Evolutionary conservation across 306 rosid genomes (phyloP).

Genomic region (Cucurbita maxima): DNA sequence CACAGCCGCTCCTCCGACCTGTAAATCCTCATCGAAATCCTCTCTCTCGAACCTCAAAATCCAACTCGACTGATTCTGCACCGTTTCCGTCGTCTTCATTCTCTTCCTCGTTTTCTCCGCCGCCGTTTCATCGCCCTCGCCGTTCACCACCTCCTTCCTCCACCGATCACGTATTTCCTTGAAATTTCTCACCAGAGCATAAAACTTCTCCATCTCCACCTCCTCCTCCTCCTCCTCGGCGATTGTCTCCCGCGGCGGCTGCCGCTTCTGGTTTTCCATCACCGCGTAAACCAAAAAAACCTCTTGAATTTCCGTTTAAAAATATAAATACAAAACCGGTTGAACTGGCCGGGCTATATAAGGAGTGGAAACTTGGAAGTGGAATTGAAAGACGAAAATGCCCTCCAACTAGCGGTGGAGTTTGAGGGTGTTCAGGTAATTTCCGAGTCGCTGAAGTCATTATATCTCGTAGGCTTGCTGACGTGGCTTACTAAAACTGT

Average conservation of each 20-base stretch:
- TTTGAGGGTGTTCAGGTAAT: too few relatives aligned
- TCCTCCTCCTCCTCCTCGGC: not conserved
- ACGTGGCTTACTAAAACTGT: too few relatives aligned
- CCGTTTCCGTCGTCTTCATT: not conserved
- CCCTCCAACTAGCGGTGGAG: too few relatives aligned
- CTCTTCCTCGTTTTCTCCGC: not conserved
- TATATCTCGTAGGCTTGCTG: too few relatives aligned
- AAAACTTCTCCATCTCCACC: conserved; percentile 8
- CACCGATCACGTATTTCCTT: conserved; percentile 4
- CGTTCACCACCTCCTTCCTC: not conserved
- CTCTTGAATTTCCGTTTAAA: too few relatives aligned
- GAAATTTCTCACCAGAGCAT: not conserved
- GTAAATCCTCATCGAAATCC: conserved; percentile 8
- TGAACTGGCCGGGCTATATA: too few relatives aligned
- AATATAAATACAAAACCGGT: not conserved
- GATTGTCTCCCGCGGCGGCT: not conserved
- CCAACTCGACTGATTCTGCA: not conserved
- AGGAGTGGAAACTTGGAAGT: too few relatives aligned
- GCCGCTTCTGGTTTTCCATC: not conserved
- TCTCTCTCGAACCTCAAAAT: conserved; percentile 5
- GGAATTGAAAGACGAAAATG: too few relatives aligned
- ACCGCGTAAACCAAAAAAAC: too few relatives aligned
- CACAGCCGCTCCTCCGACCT: not conserved
- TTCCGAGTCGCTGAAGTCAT: too few relatives aligned
- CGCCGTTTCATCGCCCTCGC: not conserved